phyloP scores from a whole-genome alignment of 192 early-diverging fungal species.

The Umbelopsis isabellina region DNA sequence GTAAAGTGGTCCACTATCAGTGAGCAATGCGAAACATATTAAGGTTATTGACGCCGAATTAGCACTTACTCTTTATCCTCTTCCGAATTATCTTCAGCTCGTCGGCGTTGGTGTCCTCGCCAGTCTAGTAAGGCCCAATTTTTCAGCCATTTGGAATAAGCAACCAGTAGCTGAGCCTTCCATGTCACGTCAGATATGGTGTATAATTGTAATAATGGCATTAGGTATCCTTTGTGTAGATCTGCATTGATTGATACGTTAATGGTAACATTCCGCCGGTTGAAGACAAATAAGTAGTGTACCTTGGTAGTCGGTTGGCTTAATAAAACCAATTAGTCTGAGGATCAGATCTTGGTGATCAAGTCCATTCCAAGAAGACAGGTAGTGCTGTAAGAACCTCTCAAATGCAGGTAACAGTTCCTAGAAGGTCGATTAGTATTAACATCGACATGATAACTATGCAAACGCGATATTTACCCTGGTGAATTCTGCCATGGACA shows the following conservation, averaged over 20 bases:
- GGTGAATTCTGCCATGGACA: constrained; percentile 44
- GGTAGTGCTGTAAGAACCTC: constrained; percentile 46
- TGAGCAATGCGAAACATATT: background rate
- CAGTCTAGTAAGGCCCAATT: constrained; percentile 52
- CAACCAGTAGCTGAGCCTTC: constrained; percentile 53
- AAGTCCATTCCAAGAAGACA: constrained; percentile 51
- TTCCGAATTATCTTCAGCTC: constrained; percentile 23
- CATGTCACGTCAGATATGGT: constrained; percentile 43
- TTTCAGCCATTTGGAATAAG: constrained; percentile 41
- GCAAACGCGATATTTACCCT: constrained; percentile 38
- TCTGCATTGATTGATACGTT: constrained; percentile 30
- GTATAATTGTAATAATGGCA: constrained; percentile 45
- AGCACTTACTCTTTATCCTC: constrained; percentile 35
- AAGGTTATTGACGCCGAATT: background rate
- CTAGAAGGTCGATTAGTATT: constrained; percentile 23
- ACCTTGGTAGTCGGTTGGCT: constrained; percentile 52
- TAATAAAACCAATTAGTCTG: constrained; percentile 46
- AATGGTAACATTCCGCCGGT: background rate
- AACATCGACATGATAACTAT: background rate
- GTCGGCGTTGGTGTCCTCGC: constrained; percentile 37
- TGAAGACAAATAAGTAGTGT: background rate
- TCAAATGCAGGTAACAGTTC: constrained; percentile 53
- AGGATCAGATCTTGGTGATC: constrained; percentile 50
- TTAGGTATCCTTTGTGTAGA: constrained; percentile 38
- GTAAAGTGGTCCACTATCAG: background rate